Evolutionary conservation across 2,329 filamentous ascomycete genomes (phyloP), one percentile per base, ranked within the genome.

Genomic region (Fusarium citri): DNA sequence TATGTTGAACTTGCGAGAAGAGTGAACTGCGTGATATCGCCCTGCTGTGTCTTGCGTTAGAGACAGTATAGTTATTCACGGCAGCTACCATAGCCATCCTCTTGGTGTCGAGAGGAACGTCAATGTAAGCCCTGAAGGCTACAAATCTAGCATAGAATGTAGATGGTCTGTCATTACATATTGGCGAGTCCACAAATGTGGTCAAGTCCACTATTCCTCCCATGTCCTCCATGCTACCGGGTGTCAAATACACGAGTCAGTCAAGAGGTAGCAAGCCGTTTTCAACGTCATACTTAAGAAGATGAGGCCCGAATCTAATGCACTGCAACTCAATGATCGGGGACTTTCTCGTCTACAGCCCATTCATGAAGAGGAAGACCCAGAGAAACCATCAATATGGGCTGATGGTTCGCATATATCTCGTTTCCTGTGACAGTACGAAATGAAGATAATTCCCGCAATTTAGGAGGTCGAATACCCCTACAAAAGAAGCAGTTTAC

Each of bases 231-330:
- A 28, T 51, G 18, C 10, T 47, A 30, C 43, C 40, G 9, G 31
- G 60, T 64, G 34, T 23, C 26, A 56, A 64, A 48, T 30, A 8
- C 20, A 14, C 16, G 40, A 59, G 40, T 58, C 51, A 51, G 31
- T 58, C 46, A 30, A 31, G 14, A 34, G 23, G 3, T 31, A 31
- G 25, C 12, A 28, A 41, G 18, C 28, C 30, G 26, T 9, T 20
- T 23, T 20, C 18, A 30, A 48, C 28, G 16, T 40, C 41, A 43
- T 30, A 14, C 16, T 22, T 23, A 20, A 31, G 16, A 11, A n/a
- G 23, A 51, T 63, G 58, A 56, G 58, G 58, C 58, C 37, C 28
- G 58, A 56, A 63, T 26, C 43, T 26, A 56, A 56, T 56, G 60
- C 60, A 56, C 26, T 43, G 3, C 34, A 12, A 34, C 41, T 43